A percentile compares a stretch with the other conserved stretches of the same genome.
phyloP scores from a whole-genome alignment of 257 asterid species.

The Catharanthus roseus region DNA sequence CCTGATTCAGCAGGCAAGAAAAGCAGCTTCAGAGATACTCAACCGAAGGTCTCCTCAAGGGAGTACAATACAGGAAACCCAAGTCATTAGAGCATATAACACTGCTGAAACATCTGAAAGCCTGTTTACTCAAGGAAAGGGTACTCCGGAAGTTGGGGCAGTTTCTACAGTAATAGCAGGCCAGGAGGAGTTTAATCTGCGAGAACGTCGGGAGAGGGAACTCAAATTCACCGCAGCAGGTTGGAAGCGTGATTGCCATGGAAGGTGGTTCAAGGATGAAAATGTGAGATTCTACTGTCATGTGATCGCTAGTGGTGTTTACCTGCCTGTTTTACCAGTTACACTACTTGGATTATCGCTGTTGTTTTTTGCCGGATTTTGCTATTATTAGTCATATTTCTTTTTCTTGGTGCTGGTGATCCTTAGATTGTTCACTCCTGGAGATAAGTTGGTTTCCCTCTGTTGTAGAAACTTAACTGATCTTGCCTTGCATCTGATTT shows the following conservation, averaged over 20 bases:
- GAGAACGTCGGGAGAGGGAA: constrained; percentile 44
- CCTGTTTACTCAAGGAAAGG: constrained; percentile 16
- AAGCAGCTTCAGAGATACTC: constrained; percentile 44
- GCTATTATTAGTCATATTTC: neutral
- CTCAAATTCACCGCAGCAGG: constrained; percentile 77
- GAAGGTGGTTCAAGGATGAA: constrained; percentile 82
- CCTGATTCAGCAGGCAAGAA: constrained; percentile 38
- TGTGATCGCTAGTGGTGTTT: neutral
- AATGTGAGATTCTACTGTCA: constrained; percentile 40
- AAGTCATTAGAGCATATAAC: constrained; percentile 20
- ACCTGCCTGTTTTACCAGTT: neutral
- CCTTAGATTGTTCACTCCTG: neutral
- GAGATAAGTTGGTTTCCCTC: neutral
- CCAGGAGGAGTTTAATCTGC: constrained; percentile 24
- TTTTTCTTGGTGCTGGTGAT: constrained; percentile 8
- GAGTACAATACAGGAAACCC: neutral
- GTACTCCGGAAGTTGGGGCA: constrained; percentile 24
- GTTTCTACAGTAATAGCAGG: constrained; percentile 7
- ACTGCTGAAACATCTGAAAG: constrained; percentile 9
- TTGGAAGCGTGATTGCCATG: constrained; percentile 71
- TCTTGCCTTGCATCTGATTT: constrained; percentile 15
- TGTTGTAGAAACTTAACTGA: neutral
- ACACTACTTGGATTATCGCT: neutral
- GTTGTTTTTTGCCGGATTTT: neutral
- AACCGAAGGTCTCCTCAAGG: constrained; percentile 12